Percentiles rank a stretch among this genome's conserved stretches.
Evolutionary conservation across 228 moss, liverwort and hornwort species (phyloP).

Genomic region (Sphagnum fallax): DNA sequence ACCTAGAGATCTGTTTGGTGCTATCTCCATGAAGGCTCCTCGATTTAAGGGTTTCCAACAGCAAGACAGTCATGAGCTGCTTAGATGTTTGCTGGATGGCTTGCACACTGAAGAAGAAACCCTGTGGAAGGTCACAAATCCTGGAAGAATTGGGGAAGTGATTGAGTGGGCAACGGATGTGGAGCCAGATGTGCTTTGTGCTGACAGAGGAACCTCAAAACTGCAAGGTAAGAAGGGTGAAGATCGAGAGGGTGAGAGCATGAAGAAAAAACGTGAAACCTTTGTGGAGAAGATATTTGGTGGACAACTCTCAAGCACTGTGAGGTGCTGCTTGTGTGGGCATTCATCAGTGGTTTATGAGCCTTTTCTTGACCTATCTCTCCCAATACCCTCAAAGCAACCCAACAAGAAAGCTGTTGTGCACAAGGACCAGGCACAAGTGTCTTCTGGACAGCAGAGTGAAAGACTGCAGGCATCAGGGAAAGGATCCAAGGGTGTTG

Average conservation of each 20-base stretch:
- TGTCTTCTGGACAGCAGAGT: constrained; percentile 13
- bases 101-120: constrained; percentile 80
- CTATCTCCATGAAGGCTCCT: constrained; percentile 73
- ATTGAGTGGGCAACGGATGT: constrained; percentile 3
- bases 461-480: constrained; percentile 17
- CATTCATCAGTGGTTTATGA: constrained; percentile 78
- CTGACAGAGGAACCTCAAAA: constrained; percentile 1
- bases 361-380: constrained; percentile 69
- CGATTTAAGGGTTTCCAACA: constrained; percentile 91
- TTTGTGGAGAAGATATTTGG: constrained; percentile 77
- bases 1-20: constrained; percentile 68
- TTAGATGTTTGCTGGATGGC: constrained; percentile 74
- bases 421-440: constrained; percentile 24
- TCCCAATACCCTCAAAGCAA: constrained; percentile 72
- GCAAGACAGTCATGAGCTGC: constrained; percentile 90
- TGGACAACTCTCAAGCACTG: constrained; percentile 73
- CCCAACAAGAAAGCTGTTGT: constrained; percentile 25
- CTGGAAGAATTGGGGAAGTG: not conserved
- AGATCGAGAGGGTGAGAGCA: not conserved
- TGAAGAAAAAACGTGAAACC: constrained; percentile 28
- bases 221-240: constrained; percentile 1
- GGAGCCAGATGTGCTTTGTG: constrained; percentile 3
- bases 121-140: constrained; percentile 19
- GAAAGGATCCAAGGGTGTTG: constrained; percentile 19
- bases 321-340: constrained; percentile 71